Evolutionary conservation across 2,329 filamentous ascomycete species (phyloP).

Genomic region (Fusarium odoratissimum): DNA sequence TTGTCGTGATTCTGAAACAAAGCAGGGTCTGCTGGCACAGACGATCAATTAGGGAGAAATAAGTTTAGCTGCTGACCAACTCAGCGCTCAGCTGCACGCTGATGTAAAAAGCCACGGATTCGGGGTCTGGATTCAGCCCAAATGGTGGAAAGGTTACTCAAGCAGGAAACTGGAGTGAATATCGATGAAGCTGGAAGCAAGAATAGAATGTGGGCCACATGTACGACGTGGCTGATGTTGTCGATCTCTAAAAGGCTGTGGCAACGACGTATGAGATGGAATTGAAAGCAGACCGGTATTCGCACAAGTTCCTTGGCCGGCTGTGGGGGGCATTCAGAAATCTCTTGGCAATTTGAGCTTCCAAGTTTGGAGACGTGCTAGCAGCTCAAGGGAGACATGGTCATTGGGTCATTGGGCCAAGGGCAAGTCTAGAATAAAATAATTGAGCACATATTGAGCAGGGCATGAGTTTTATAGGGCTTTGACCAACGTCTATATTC

Average conservation of each 20-base stretch:
- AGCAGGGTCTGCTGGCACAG: constrained; percentile 11
- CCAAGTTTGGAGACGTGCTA: constrained; percentile 24
- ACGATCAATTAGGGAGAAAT: constrained; percentile 7
- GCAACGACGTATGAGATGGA: constrained; percentile 9
- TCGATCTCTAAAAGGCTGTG: constrained; percentile 20
- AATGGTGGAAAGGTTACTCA: constrained; percentile 6
- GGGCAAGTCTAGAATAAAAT: constrained; percentile 10
- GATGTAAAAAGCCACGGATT: constrained; percentile 20
- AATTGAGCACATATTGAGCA: constrained; percentile 24
- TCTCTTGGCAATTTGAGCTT: constrained; percentile 24
- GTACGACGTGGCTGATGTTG: constrained; percentile 34
- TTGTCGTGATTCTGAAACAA: constrained; percentile 30
- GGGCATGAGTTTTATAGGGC: background rate
- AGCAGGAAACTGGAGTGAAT: constrained; percentile 18
- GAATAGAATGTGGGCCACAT: constrained; percentile 34
- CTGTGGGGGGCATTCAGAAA: constrained; percentile 13
- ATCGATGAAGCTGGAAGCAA: constrained; percentile 15
- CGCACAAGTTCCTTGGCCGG: constrained; percentile 11
- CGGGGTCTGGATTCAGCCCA: constrained; percentile 14
- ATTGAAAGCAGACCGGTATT: constrained; percentile 11
- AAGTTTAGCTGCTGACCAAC: constrained; percentile 14
- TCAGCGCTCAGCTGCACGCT: constrained; percentile 14
- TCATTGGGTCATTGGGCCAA: background rate
- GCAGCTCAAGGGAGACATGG: constrained; percentile 3
- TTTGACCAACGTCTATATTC: background rate